Evolutionary conservation across 169 alveolate genomes (phyloP), one percentile per base, ranked within the genome.

Genomic region (Babesia bigemina): DNA sequence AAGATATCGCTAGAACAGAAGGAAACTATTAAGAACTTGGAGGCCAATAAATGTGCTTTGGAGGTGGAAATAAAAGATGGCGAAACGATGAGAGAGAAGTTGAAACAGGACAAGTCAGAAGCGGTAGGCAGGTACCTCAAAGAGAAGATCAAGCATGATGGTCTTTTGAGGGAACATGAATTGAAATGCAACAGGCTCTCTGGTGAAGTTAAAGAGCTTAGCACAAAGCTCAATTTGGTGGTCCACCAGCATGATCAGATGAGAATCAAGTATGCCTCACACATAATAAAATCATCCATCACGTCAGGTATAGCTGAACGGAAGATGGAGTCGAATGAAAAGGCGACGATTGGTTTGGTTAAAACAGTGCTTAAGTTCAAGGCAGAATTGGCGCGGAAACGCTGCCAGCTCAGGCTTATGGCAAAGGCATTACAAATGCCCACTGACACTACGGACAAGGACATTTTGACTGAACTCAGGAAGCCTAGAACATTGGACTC

Each of bases 331-430:
- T 67, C 63, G 13, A 36, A 50, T 28, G 21, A 22, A 4, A 22
- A 33, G 4, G 21, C 57, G 19, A 72, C n/a, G 14, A 24, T 59
- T 16, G 39, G 49, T 9, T 67, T 81, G 47, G 39, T 81, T 2
- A 65, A 70, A 14, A 62, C 83, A 0, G 60, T 81, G 21, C 78
- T 81, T 7, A 33, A 42, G 8, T 49, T 75, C 75, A 81, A 74
- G 79, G 88, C 81, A 6, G 76, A 73, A 42, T 52, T 81, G 13
- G 88, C 88, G 12, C 58, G 76, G 24, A 29, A 70, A 4, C 75
- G 63, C 42, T 81, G 88, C 13, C 84, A 81, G 22, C 29, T 62
- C 45, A 59, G 52, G 21, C 22, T 47, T 7, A 57, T 81, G 44
- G 78, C 76, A 22, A 45, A 56, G 4, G 67, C 85, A 0, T 50